These are phyloP conservation scores for Colletotrichum trifolii DNA, from an alignment of 2,329 filamentous ascomycete genomes.

Conservation along the genomic window DNA sequence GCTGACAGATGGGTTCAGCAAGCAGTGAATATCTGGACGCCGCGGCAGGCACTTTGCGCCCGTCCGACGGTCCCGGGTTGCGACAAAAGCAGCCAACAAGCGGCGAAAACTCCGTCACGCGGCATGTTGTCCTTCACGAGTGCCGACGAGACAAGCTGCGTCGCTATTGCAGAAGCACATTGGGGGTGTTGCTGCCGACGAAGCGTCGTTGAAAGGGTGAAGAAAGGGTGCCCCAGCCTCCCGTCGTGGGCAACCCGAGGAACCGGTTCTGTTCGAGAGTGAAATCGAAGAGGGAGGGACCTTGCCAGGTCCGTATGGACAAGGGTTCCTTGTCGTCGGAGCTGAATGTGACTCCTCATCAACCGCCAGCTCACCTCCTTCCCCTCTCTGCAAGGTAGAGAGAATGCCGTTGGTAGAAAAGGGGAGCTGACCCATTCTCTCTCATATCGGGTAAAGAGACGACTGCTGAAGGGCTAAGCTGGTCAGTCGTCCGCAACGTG, in stretches of 20 bases:
- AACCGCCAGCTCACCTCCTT: slow-evolving; percentile 34
- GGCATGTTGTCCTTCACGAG: slow-evolving; percentile 3
- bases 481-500: slow-evolving; percentile 17
- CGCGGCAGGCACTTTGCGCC: slow-evolving; percentile 26
- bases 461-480: slow-evolving; percentile 1
- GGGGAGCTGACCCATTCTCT: slow-evolving; percentile 21
- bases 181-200: neutral
- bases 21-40: slow-evolving; percentile 1
- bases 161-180: neutral
- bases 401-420: slow-evolving; percentile 8
- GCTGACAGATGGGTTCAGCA: slow-evolving; percentile 15
- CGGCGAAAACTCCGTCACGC: neutral
- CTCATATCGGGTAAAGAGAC: slow-evolving; percentile 29
- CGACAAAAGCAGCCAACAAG: neutral
- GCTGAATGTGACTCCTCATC: slow-evolving; percentile 33
- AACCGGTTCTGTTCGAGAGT: slow-evolving; percentile 30
- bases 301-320: slow-evolving; percentile 23
- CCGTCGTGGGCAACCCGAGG: slow-evolving; percentile 32
- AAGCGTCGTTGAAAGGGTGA: slow-evolving; percentile 3
- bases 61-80: neutral
- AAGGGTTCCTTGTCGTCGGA: slow-evolving; percentile 25
- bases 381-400: slow-evolving; percentile 28
- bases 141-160: slow-evolving; percentile 5
- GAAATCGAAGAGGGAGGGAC: slow-evolving; percentile 33
- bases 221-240: slow-evolving; percentile 27